Evolutionary conservation across 2,329 filamentous ascomycete species (phyloP), one percentile per base, ranked within the genome.

Genomic region (Phoma herbarum): DNA sequence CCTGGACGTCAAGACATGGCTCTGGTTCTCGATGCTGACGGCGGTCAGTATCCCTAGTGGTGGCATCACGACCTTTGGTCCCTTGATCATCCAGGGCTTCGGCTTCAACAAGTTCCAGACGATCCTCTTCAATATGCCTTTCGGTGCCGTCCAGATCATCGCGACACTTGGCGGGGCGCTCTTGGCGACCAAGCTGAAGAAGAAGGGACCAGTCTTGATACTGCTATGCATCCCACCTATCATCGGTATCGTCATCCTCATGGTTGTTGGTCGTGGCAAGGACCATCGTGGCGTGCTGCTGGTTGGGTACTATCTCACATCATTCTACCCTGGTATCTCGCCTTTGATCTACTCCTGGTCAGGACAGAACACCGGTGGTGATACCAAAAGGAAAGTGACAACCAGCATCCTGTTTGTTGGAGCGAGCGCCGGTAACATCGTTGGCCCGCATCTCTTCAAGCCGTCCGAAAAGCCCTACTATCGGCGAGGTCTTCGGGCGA

Each of bases 371-470:
- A 88, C 88, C 0, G 88, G 85, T 0, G 88, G 88, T 1, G 87
- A 90, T 68, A 90, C 88, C 0, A 91, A 91, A 75, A 85, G 86
- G 62, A 90, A 90, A 68, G 83, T 85, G 10, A 88, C 85, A 0
- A 89, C 87, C 0, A 87, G 83, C 12, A 80, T 89, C 7, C 78
- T 90, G 1, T 88, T 90, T 66, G 82, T 90, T 45, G 86, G 87
- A 4, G 84, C 87, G 58, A 88, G 84, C 50, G 84, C 83, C 1
- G 88, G 88, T 6, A 90, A 91, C 64, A 85, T 90, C 33, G 78
- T 90, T 22, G 88, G 88, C 0, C 88, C 88, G 0, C 82, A 87
- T 45, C 78, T 90, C 0, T 90, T 88, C 72, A 87, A 84, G 4
- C 84, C 85, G 0, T 81, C 81, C 2, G 86, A 89, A 65, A 83